Base-by-base conservation (phyloP, 805 yeast genomes). In the Wickerhamomyces hampshirensis region DNA sequence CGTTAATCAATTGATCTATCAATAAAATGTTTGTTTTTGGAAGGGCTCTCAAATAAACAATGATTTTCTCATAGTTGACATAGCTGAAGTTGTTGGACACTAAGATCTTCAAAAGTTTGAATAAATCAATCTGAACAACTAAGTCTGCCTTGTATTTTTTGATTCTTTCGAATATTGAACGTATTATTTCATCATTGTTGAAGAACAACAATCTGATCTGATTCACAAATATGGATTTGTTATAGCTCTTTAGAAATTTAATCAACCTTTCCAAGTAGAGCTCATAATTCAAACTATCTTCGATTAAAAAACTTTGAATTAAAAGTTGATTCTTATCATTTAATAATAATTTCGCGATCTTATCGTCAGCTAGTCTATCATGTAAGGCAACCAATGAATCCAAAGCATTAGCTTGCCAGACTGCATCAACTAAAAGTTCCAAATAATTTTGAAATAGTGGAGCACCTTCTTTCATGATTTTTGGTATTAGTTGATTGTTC, bases 381-480 rank as follows among this genome's bases (percentile, higher is more conserved):
- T 70, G 43, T 48, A 68, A 59, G 1, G 73, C 52, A 16, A 68
- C 71, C 40, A 72, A 55, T 0, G 76, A 58, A 35, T 71, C 77
- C 46, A 71, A 58, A 4, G 75, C 69, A 53, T 69, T 70, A 15
- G 73, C 68, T 43, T 69, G 73, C 77, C 77, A 72, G 33, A 68
- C 64, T 5, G 76, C 73, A 43, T 71, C 73, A 17, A 65, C 40
- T 12, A 72, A 49, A 5, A 71, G 48, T 18, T 59, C 59, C 32
- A 56, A 50, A 39, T 68, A 62, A 11, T 57, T 50, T 8, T 59
- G 42, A 9, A 71, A 46, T 13, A 63, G 58, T 2, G 29, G 36
- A 5, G 15, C 5, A 31, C 58, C 45, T 27, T 53, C 53, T n/a
- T 52, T 37, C 24, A 66, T 46, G 4, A 50, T 46, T 10, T 39